phyloP scores from a whole-genome alignment of 192 early-diverging fungal genomes.

The Backusella tuberculispora region DNA sequence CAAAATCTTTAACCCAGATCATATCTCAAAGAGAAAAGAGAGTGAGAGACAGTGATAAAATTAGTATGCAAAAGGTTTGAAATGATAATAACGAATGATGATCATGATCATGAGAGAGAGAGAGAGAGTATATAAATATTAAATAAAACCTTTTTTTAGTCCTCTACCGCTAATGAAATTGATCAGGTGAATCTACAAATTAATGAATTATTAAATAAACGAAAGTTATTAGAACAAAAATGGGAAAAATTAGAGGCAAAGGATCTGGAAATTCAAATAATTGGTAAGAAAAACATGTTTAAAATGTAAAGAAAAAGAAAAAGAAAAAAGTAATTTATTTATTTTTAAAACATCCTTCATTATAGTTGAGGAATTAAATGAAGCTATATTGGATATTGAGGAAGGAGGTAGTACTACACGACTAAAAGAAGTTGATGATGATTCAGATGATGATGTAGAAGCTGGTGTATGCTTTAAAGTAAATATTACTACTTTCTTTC shows the following conservation, averaged over 20 bases:
- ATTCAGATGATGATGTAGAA: constrained; percentile 25
- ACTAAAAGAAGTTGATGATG: constrained; percentile 1
- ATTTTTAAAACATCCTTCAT: neutral
- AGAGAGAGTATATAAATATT: neutral
- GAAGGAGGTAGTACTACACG: constrained; percentile 28
- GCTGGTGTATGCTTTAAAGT: constrained; percentile 21
- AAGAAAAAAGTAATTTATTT: neutral
- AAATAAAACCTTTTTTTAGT: constrained; percentile 29
- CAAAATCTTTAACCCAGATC: constrained; percentile 45
- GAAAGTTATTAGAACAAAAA: constrained; percentile 45
- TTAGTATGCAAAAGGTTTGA: constrained; percentile 53
- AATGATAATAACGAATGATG: neutral
- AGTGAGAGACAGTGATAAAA: constrained; percentile 53
- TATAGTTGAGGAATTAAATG: constrained; percentile 52
- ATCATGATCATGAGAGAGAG: neutral
- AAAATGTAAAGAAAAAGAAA: too few relatives aligned
- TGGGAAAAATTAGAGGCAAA: constrained; percentile 49
- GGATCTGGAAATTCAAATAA: constrained; percentile 35
- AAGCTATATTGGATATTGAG: constrained; percentile 44
- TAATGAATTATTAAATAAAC: constrained; percentile 45
- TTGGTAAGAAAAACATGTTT: neutral
- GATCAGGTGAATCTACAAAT: constrained; percentile 53
- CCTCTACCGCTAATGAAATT: constrained; percentile 48
- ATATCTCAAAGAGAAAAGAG: constrained; percentile 54
- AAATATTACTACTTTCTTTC: neutral